Conservation (phyloP, 257 asterid species). For the Linaria vulgaris region DNA sequence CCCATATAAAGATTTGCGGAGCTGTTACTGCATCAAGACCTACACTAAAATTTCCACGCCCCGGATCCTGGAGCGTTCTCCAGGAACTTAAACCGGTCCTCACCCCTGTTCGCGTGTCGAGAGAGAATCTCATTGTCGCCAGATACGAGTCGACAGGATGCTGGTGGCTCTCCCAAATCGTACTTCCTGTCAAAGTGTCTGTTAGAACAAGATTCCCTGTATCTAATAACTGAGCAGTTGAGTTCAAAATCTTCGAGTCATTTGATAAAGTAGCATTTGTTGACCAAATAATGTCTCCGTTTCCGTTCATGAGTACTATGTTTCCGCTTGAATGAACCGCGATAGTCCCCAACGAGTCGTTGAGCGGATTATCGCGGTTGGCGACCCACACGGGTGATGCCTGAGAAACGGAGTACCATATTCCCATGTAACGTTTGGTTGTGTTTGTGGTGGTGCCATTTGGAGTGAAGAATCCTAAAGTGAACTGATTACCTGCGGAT, state of each 20-base stretch:
- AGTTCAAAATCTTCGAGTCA: neutral
- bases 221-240: conserved; percentile 21
- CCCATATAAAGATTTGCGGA: conserved; percentile 30
- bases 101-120: conserved; percentile 11
- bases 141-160: conserved; percentile 33
- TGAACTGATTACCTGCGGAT: conserved; percentile 24
- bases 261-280: neutral
- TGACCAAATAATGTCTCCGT: neutral
- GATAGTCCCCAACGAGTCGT: neutral
- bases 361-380: neutral
- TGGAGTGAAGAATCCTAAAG: conserved; percentile 40
- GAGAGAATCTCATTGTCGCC: conserved; percentile 31
- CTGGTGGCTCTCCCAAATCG: conserved; percentile 44
- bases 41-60: conserved; percentile 25
- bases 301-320: neutral
- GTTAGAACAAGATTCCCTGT: conserved; percentile 40
- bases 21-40: conserved; percentile 22
- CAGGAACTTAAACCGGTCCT: conserved; percentile 30
- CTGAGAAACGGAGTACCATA: neutral
- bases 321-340: neutral
- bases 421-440: conserved; percentile 40
- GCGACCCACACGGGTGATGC: conserved; percentile 2
- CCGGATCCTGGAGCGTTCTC: conserved; percentile 35
- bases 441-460: conserved; percentile 28
- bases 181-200: conserved; percentile 22